A percentile compares a stretch with the other conserved stretches of the same genome.
Conservation (phyloP, 257 asterid species). For the Petrea volubilis region DNA sequence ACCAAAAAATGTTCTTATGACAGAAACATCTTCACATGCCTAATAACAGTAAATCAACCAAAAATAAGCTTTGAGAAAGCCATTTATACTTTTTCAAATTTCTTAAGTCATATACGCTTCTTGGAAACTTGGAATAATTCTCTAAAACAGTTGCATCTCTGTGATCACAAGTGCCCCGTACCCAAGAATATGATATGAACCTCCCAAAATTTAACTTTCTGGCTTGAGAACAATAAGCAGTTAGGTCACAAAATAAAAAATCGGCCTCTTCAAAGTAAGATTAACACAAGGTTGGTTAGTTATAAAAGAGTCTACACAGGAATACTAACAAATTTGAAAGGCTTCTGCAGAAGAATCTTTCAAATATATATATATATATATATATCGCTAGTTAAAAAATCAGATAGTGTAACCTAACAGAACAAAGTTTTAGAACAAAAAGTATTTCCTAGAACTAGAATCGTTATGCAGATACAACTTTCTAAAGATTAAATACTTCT, state of each 20-base stretch:
- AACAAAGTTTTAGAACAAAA: not conserved
- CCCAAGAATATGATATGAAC: not conserved
- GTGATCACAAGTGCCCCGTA: not conserved
- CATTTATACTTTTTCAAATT: not conserved
- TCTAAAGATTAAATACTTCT: not conserved
- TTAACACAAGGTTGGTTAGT: not conserved
- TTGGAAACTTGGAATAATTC: not conserved
- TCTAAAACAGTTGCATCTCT: not conserved
- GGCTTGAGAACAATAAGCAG: not conserved
- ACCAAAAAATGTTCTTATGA: not conserved
- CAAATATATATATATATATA: not conserved
- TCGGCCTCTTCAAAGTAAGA: slow-evolving; percentile 1
- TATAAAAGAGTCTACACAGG: slow-evolving; percentile 7
- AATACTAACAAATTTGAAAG: not conserved
- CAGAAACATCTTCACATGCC: not conserved
- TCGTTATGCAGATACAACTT: not conserved
- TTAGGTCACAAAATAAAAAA: not conserved
- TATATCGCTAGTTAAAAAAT: not conserved
- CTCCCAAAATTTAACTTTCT: not conserved
- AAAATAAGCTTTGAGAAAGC: slow-evolving; percentile 6
- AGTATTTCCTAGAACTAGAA: not conserved
- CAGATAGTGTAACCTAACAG: not conserved
- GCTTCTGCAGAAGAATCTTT: not conserved
- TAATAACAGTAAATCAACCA: slow-evolving; percentile 8
- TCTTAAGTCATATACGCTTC: not conserved